Evolutionary conservation across 768 basidiomycete genomes (phyloP).

Genomic region (Termitomyces sp.): DNA sequence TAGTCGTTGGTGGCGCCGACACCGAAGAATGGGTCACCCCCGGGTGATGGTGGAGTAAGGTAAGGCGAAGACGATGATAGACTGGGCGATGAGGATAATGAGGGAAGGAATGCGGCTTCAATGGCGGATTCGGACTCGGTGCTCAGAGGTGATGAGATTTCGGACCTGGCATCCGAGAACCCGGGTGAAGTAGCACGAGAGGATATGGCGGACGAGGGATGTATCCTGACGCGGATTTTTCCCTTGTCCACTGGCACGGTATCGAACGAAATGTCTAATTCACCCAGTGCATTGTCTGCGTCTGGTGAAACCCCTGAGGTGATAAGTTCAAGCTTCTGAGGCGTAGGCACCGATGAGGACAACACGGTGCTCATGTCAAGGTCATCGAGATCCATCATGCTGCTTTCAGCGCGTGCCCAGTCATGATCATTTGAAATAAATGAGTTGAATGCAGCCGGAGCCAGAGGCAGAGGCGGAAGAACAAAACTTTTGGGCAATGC

Average conservation of each 20-base stretch:
- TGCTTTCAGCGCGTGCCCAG: constrained; percentile 38
- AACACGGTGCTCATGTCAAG: constrained; percentile 26
- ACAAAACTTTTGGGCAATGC: constrained; percentile 51
- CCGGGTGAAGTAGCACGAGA: constrained; percentile 32
- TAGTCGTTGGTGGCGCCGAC: constrained; percentile 37
- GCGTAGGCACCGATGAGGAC: constrained; percentile 24
- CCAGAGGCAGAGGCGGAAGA: constrained; percentile 36
- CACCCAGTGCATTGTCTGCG: constrained; percentile 42
- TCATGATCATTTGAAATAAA: constrained; percentile 49
- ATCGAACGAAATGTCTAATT: constrained; percentile 71
- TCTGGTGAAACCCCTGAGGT: constrained; percentile 37
- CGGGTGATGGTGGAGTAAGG: constrained; percentile 29
- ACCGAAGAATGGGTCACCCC: constrained; percentile 57
- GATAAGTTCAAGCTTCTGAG: constrained; percentile 54
- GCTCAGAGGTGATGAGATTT: constrained; percentile 21
- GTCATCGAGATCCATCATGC: constrained; percentile 46
- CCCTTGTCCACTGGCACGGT: constrained; percentile 57
- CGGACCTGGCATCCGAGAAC: constrained; percentile 19
- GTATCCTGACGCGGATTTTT: constrained; percentile 69
- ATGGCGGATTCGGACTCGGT: constrained; percentile 15
- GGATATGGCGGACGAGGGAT: constrained; percentile 47
- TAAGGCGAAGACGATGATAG: constrained; percentile 25
- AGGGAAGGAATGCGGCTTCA: constrained; percentile 22
- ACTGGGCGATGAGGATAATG: constrained; percentile 7
- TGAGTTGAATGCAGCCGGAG: constrained; percentile 38